These are phyloP conservation scores for Candida golubevii DNA, from an alignment of 805 yeast species.

Conservation along the genomic window DNA sequence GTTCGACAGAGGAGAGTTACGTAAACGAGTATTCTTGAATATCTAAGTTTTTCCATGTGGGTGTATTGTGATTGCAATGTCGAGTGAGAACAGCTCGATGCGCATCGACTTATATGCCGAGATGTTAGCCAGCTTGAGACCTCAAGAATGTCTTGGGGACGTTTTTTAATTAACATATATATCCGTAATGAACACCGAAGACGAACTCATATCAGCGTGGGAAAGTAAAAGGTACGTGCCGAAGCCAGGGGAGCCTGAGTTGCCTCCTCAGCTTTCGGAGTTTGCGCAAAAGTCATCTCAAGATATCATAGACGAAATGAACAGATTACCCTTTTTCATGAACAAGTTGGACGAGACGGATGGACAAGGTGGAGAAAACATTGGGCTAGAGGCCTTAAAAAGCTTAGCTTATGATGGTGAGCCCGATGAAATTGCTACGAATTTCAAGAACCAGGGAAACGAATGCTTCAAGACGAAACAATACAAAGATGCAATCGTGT, in stretches of 20 bases:
- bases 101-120: constrained; percentile 6
- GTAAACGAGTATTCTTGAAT: too few relatives aligned
- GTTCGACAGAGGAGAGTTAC: too few relatives aligned
- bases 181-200: constrained; percentile 15
- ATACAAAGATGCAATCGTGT: constrained; percentile 71
- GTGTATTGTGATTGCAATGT: too few relatives aligned
- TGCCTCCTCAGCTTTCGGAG: constrained; percentile 81
- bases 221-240: constrained; percentile 38
- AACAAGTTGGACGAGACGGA: constrained; percentile 74
- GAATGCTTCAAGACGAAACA: constrained; percentile 71
- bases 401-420: constrained; percentile 95
- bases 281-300: constrained; percentile 61
- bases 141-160: neutral
- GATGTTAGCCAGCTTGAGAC: neutral
- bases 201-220: constrained; percentile 35
- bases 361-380: constrained; percentile 71
- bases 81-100: neutral
- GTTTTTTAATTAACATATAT: too few relatives aligned
- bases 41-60: too few relatives aligned
- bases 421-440: constrained; percentile 84
- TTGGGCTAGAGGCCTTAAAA: constrained; percentile 78
- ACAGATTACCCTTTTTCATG: constrained; percentile 91
- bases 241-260: constrained; percentile 58
- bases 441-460: constrained; percentile 91
- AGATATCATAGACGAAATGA: constrained; percentile 72